Percentiles rank a stretch among this genome's conserved stretches.
These are phyloP conservation scores for Pythium folliculosum DNA, from an alignment of 352 stramenopile genomes.

Conservation along the genomic window DNA sequence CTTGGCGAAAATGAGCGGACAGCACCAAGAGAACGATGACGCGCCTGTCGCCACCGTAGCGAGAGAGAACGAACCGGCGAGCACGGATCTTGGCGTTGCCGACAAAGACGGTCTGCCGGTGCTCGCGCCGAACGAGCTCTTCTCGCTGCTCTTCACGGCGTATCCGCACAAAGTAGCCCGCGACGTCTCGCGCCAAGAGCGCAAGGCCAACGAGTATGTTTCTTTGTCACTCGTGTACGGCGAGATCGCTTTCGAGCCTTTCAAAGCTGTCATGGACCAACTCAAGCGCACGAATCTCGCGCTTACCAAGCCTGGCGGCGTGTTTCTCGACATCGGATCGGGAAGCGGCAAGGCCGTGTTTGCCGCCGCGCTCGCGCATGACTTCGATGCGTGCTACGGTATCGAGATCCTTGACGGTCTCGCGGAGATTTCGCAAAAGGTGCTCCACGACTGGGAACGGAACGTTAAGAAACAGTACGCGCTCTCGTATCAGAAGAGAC, in stretches of 20 bases:
- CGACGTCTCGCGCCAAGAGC: conserved; percentile 44
- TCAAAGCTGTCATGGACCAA: conserved; percentile 64
- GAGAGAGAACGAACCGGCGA: background rate
- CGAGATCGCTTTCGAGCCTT: conserved; percentile 86
- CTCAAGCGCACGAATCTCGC: conserved; percentile 64
- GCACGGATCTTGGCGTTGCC: background rate
- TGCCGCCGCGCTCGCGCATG: conserved; percentile 75
- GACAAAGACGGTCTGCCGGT: conserved; percentile 5
- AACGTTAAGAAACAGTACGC: conserved; percentile 47
- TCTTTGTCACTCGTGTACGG: conserved; percentile 87
- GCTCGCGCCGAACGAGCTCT: conserved; percentile 31
- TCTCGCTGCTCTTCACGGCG: conserved; percentile 48
- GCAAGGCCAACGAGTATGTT: conserved; percentile 55
- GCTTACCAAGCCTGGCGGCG: conserved; percentile 61
- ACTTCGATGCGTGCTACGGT: conserved; percentile 84
- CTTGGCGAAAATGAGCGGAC: background rate
- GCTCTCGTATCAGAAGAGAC: conserved; percentile 65
- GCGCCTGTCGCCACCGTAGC: background rate
- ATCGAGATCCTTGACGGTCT: conserved; percentile 89
- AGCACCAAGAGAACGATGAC: conserved; percentile 6
- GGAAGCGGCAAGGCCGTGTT: conserved; percentile 89
- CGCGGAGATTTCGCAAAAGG: conserved; percentile 55
- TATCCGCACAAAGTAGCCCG: conserved; percentile 44
- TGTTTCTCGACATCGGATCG: conserved; percentile 88
- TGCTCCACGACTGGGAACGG: conserved; percentile 59